A percentile compares a stretch with the other conserved stretches of the same genome.
Conservation (phyloP, 257 asterid species). For the Verbena officinalis region DNA sequence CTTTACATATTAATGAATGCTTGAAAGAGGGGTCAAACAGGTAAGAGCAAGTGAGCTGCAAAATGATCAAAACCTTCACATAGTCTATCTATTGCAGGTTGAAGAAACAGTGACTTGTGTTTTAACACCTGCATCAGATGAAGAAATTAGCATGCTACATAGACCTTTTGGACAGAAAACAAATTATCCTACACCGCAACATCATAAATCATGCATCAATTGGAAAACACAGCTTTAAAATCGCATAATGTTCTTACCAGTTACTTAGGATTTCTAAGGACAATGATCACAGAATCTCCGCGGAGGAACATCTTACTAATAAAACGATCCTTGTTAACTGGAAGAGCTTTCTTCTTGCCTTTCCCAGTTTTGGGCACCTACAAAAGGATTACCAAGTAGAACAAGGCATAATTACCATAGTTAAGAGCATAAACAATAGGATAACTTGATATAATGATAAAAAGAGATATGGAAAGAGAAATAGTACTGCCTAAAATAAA, state of each 20-base stretch:
- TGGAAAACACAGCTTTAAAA: neutral
- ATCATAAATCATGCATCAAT: neutral
- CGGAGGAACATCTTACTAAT: conserved; percentile 93
- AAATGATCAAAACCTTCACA: neutral
- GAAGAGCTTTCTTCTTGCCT: conserved; percentile 92
- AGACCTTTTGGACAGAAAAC: neutral
- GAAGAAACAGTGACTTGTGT: neutral
- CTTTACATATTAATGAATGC: neutral
- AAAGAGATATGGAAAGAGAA: neutral
- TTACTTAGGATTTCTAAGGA: conserved; percentile 81
- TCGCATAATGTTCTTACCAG: conserved; percentile 39
- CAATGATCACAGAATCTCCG: conserved; percentile 92
- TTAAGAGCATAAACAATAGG: neutral
- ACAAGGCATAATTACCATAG: conserved; percentile 13
- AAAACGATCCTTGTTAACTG: conserved; percentile 82
- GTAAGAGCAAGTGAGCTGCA: neutral
- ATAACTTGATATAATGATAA: neutral
- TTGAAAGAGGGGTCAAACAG: conserved; percentile 4
- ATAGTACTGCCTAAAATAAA: neutral
- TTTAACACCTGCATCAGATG: conserved; percentile 26
- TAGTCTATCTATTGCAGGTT: neutral
- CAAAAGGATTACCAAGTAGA: conserved; percentile 7
- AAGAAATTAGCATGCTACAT: conserved; percentile 11
- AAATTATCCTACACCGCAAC: neutral
- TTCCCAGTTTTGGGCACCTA: conserved; percentile 90